Percentiles rank a stretch among this genome's conserved stretches.
phyloP scores from a whole-genome alignment of 2,329 filamentous ascomycete genomes.

The Ophiocordyceps robertsii region DNA sequence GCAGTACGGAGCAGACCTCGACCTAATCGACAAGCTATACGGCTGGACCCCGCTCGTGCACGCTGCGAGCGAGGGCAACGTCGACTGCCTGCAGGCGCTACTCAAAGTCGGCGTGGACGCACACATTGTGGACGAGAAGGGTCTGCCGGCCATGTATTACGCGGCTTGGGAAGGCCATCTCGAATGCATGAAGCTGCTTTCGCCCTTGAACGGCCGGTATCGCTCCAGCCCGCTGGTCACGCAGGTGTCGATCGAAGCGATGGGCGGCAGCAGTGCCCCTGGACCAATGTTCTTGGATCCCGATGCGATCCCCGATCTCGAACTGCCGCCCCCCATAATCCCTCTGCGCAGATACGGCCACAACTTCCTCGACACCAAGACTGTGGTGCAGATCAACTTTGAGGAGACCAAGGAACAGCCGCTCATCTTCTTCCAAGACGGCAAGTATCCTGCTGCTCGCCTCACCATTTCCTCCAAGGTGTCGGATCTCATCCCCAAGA shows the following conservation, averaged over 20 bases:
- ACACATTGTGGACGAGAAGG: slow-evolving; percentile 80
- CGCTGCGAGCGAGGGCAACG: slow-evolving; percentile 89
- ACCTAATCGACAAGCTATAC: slow-evolving; percentile 91
- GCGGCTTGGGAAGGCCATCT: slow-evolving; percentile 96
- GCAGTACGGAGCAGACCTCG: slow-evolving; percentile 74
- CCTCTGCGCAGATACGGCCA: slow-evolving; percentile 89
- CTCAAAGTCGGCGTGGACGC: slow-evolving; percentile 68
- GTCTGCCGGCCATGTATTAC: slow-evolving; percentile 91
- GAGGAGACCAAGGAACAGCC: slow-evolving; percentile 63
- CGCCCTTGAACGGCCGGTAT: slow-evolving; percentile 37
- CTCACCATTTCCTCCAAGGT: slow-evolving; percentile 94
- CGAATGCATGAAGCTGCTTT: slow-evolving; percentile 83
- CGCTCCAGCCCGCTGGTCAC: slow-evolving; percentile 29
- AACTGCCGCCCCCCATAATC: slow-evolving; percentile 90
- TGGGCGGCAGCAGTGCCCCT: slow-evolving; percentile 36
- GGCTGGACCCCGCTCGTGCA: slow-evolving; percentile 96
- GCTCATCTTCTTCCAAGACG: slow-evolving; percentile 91
- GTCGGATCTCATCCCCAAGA: slow-evolving; percentile 91
- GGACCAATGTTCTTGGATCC: slow-evolving; percentile 57
- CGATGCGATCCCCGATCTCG: slow-evolving; percentile 84
- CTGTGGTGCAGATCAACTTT: slow-evolving; percentile 86
- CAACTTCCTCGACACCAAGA: slow-evolving; percentile 97
- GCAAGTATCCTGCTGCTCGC: slow-evolving; percentile 88
- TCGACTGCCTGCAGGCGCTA: slow-evolving; percentile 71
- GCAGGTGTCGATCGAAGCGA: slow-evolving; percentile 27